A percentile compares a stretch with the other conserved stretches of the same genome.
These are phyloP conservation scores for Monosporascus ibericus DNA, from an alignment of 2,329 filamentous ascomycete species.

Conservation along the genomic window DNA sequence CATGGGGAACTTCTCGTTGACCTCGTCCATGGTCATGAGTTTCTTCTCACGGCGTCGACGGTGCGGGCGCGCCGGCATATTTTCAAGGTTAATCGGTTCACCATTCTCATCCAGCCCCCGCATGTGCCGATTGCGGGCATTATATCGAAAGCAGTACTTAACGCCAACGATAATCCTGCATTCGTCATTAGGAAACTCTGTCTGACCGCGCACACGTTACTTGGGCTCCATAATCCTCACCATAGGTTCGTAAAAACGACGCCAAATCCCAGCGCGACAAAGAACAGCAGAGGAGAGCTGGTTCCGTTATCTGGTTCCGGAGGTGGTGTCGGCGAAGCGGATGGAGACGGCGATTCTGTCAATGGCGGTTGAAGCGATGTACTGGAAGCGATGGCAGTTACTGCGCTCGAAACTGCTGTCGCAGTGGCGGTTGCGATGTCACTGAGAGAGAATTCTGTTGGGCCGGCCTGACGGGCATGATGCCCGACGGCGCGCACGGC, in stretches of 20 bases:
- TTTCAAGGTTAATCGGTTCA: constrained; percentile 81
- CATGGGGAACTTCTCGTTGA: constrained; percentile 94
- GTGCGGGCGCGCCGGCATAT: constrained; percentile 73
- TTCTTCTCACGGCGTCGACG: constrained; percentile 93
- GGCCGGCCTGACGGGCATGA: constrained; percentile 15
- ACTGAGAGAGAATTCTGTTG: not conserved
- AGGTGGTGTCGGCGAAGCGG: constrained; percentile 11
- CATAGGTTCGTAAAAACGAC: constrained; percentile 98
- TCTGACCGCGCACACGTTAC: not conserved
- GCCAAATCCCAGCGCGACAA: constrained; percentile 92
- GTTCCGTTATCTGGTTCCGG: constrained; percentile 31
- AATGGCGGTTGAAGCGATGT: not conserved
- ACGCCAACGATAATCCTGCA: constrained; percentile 97
- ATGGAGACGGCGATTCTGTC: constrained; percentile 6
- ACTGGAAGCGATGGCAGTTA: not conserved
- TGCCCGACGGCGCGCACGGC: constrained; percentile 29
- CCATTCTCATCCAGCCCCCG: constrained; percentile 68
- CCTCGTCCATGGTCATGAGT: constrained; percentile 97
- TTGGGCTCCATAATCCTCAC: constrained; percentile 46
- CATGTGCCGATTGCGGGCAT: constrained; percentile 80
- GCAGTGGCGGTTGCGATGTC: constrained; percentile 2
- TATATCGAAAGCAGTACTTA: constrained; percentile 98
- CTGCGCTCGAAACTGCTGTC: not conserved
- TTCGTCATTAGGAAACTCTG: constrained; percentile 16
- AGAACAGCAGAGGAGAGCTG: constrained; percentile 77